Conservation (phyloP, 805 yeast species). For the Candida methanosorbosa region DNA sequence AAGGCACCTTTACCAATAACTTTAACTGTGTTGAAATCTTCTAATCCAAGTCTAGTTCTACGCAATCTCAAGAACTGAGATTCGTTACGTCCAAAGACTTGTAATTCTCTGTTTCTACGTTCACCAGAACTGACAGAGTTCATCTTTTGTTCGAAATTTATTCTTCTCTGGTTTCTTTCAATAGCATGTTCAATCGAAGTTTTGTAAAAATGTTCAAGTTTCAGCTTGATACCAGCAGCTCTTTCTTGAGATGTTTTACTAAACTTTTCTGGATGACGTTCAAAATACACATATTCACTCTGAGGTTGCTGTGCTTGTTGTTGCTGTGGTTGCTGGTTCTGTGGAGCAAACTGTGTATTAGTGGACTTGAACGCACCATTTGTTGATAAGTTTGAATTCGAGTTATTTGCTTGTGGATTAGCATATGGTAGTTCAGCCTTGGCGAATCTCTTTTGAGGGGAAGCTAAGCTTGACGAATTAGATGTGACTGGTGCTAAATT, state of each 20-base stretch:
- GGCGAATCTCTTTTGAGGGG: constrained; percentile 16
- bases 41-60: constrained; percentile 73
- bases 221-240: constrained; percentile 75
- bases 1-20: constrained; percentile 96
- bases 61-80: constrained; percentile 78
- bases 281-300: constrained; percentile 58
- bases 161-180: constrained; percentile 88
- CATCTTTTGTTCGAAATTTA: constrained; percentile 70
- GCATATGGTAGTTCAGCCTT: constrained; percentile 13
- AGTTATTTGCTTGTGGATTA: constrained; percentile 17
- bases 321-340: constrained; percentile 1
- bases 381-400: constrained; percentile 16
- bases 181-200: constrained; percentile 86
- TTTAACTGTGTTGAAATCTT: constrained; percentile 82
- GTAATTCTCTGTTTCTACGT: constrained; percentile 72
- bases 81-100: constrained; percentile 80
- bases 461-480: constrained; percentile 16
- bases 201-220: constrained; percentile 77
- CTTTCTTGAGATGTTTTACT: constrained; percentile 72
- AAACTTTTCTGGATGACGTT: constrained; percentile 73
- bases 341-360: background rate
- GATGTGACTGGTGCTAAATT: constrained; percentile 22
- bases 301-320: constrained; percentile 4
- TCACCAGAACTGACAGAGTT: constrained; percentile 74
- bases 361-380: background rate